Percentiles rank a stretch among this genome's conserved stretches.
Evolutionary conservation across 2,329 filamentous ascomycete species (phyloP).

Genomic region (Decorospora gaudefroyi): DNA sequence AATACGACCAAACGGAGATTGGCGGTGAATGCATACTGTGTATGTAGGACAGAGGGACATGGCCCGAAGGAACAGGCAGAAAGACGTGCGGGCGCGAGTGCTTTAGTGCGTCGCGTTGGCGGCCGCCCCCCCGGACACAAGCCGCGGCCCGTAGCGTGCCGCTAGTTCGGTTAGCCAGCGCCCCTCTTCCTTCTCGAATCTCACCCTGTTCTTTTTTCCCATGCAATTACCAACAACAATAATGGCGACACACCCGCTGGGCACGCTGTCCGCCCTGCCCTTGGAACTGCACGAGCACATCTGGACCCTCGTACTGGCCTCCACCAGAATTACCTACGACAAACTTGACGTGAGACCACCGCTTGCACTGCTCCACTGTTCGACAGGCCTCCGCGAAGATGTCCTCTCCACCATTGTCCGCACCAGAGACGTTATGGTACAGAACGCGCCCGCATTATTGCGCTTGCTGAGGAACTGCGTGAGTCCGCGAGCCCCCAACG

Average conservation of each 20-base stretch:
- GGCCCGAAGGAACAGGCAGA: background rate
- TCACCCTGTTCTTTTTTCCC: background rate
- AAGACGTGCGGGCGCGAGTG: conserved; percentile 1
- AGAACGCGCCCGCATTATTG: conserved; percentile 1
- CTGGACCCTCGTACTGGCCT: conserved; percentile 1
- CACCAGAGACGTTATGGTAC: conserved; percentile 3
- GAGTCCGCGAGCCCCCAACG: background rate
- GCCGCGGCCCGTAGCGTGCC: conserved; percentile 7
- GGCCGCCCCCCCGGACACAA: no score
- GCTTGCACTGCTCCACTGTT: conserved; percentile 2
- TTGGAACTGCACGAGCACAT: conserved; percentile 1
- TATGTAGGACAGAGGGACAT: no score
- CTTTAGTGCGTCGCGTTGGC: background rate
- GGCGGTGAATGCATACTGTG: no score
- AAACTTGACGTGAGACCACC: background rate
- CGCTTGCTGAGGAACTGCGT: background rate
- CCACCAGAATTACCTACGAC: conserved; percentile 3
- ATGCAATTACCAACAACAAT: background rate
- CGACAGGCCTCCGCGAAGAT: conserved; percentile 4
- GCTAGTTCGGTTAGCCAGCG: conserved; percentile 4
- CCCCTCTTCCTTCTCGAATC: background rate
- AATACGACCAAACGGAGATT: no score
- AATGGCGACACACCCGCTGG: background rate
- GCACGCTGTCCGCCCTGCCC: background rate
- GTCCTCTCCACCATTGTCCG: background rate